Evolutionary conservation across 129 eudicot species (phyloP), one percentile per base, ranked within the genome.

Genomic region (Calendula officinalis): DNA sequence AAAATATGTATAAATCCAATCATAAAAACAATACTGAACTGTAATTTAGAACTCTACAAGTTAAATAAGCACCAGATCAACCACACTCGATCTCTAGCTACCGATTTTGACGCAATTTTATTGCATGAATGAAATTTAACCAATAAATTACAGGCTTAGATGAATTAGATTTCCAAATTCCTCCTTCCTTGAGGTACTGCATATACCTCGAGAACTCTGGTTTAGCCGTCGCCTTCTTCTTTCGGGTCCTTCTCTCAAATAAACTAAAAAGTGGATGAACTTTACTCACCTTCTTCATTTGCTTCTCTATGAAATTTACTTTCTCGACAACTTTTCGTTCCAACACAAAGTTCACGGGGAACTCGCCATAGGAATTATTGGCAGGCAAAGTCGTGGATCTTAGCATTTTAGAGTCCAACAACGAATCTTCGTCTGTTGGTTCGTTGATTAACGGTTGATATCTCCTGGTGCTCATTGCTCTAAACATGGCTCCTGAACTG

Each of bases 101-200:
- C 14, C 8, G 43, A 62, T 22, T 14, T 48, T 1, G 13, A 3
- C 27, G 1, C 30, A 22, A 22, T 1, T 2, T 22, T 22, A 22
- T 22, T 22, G 30, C 1, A 0, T 22, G 30, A 46, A 46, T 46
- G 17, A 7, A 14, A 16, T 27, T 4, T 6, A 40, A 15, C 61
- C 64, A 83, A 57, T 75, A 81, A 3, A 84, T 80, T 6, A 77
- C 90, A 36, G 90, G 84, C 60, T 44, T 76, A 7, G 68, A 7
- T 10, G 80, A 65, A 17, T 75, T 71, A n/a, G 48, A 3, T 36
- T 79, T 69, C 85, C 79, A 73, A 7, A 54, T 37, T 9, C 94
- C 96, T 35, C 90, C 96, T 50, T 89, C 96, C 78, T 71, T 89
- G 5, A 85, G 71, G 35, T 89, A 89, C 63, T 82, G 77, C 77